A percentile compares a stretch with the other conserved stretches of the same genome.
Conservation (phyloP, 164 flowering plant genomes). For the Akebia trifoliata region DNA sequence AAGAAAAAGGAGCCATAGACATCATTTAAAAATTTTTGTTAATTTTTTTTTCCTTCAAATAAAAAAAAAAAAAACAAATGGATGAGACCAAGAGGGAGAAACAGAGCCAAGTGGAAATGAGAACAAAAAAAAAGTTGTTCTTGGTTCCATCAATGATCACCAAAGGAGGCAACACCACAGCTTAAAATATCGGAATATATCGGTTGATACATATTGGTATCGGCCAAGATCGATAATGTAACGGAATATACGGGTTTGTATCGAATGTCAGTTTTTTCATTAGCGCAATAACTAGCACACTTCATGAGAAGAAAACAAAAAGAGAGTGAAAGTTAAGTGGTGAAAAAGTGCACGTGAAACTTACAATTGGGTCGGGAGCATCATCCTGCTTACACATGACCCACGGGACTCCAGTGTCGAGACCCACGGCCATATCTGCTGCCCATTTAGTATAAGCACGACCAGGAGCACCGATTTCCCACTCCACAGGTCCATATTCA, state of each 20-base stretch:
- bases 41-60: too few species aligned
- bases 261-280: too few species aligned
- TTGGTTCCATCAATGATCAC: neutral
- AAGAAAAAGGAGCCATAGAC: neutral
- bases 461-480: slow-evolving; percentile 75
- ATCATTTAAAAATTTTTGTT: neutral
- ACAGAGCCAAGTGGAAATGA: neutral
- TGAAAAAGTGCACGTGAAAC: slow-evolving; percentile 1
- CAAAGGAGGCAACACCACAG: neutral
- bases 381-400: slow-evolving; percentile 96
- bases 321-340: neutral
- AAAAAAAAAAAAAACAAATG: neutral
- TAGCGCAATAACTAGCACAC: too few species aligned
- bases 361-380: slow-evolving; percentile 84
- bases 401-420: slow-evolving; percentile 95
- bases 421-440: slow-evolving; percentile 75
- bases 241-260: too few species aligned
- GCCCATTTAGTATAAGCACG: slow-evolving; percentile 73
- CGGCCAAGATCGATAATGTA: too few species aligned
- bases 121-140: neutral
- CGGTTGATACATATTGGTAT: too few species aligned
- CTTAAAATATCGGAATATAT: too few species aligned
- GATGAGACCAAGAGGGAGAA: neutral
- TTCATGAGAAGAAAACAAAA: neutral
- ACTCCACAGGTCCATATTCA: slow-evolving; percentile 78